Conservation (phyloP, 805 yeast species). For the Saccharomycopsis fodiens region DNA sequence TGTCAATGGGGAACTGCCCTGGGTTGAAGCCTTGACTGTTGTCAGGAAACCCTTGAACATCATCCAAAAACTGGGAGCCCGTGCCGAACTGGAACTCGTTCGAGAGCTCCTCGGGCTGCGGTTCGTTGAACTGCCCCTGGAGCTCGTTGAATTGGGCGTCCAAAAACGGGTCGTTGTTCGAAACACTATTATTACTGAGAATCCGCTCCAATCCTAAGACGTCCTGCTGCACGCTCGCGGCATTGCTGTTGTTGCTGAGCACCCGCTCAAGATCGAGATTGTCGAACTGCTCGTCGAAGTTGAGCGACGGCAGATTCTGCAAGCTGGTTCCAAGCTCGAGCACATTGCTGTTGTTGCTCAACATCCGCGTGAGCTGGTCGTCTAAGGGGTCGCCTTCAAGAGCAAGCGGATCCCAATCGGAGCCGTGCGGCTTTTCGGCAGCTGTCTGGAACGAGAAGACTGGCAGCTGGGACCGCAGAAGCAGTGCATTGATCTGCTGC, state of each 20-base stretch:
- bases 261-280: slow-evolving; percentile 3
- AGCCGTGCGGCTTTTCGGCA: not conserved
- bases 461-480: not conserved
- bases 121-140: not conserved
- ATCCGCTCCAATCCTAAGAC: not conserved
- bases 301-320: not conserved
- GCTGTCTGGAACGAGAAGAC: not conserved
- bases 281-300: not conserved
- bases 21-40: too few species aligned
- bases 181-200: slow-evolving; percentile 3
- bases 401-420: not conserved
- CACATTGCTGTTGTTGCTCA: not conserved
- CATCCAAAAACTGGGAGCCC: too few species aligned
- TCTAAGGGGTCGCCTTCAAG: not conserved
- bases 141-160: slow-evolving; percentile 1
- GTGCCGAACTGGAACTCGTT: too few species aligned
- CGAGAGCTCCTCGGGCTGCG: too few species aligned
- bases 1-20: too few species aligned
- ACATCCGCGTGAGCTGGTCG: not conserved
- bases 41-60: too few species aligned
- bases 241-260: slow-evolving; percentile 2
- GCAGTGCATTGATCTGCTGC: slow-evolving; percentile 1
- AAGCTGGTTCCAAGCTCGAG: not conserved
- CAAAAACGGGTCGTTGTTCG: not conserved
- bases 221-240: not conserved